Percentiles rank a stretch among this genome's conserved stretches.
phyloP scores from a whole-genome alignment of 257 asterid species.

The Knoxia roxburghii region DNA sequence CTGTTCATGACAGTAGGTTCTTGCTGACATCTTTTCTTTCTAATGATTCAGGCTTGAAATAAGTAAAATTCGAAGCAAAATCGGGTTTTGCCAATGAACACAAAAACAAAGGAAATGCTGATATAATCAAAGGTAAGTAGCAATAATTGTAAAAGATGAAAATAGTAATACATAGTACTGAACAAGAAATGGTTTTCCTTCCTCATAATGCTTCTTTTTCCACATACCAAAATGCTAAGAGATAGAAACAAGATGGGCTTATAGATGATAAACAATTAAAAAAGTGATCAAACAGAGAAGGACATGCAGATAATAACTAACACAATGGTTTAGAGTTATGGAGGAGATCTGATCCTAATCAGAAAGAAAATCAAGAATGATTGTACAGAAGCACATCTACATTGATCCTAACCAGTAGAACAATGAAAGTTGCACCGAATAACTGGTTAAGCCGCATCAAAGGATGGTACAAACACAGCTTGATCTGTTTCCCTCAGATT shows the following conservation, averaged over 20 bases:
- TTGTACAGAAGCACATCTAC: no score
- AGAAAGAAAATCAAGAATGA: constrained; percentile 6
- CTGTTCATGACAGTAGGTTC: neutral
- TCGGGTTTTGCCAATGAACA: no score
- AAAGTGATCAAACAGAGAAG: neutral
- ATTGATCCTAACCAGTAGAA: no score
- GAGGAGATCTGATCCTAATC: neutral
- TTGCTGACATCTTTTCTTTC: neutral
- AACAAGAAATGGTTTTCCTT: no score
- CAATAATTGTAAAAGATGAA: no score
- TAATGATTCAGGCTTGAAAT: no score
- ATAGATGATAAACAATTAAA: neutral
- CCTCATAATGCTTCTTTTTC: neutral
- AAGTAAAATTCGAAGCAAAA: neutral
- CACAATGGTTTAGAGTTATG: neutral
- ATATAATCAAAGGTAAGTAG: no score
- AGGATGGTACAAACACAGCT: constrained; percentile 67
- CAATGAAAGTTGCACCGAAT: neutral
- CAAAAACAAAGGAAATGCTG: neutral
- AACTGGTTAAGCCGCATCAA: constrained; percentile 30
- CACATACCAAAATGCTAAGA: neutral
- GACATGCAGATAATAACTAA: neutral
- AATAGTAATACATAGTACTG: no score
- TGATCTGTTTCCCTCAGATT: constrained; percentile 46
- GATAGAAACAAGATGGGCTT: neutral